Evolutionary conservation across 352 stramenopile genomes (phyloP), one percentile per base, ranked within the genome.

Genomic region (Elongisporangium senticosum): DNA sequence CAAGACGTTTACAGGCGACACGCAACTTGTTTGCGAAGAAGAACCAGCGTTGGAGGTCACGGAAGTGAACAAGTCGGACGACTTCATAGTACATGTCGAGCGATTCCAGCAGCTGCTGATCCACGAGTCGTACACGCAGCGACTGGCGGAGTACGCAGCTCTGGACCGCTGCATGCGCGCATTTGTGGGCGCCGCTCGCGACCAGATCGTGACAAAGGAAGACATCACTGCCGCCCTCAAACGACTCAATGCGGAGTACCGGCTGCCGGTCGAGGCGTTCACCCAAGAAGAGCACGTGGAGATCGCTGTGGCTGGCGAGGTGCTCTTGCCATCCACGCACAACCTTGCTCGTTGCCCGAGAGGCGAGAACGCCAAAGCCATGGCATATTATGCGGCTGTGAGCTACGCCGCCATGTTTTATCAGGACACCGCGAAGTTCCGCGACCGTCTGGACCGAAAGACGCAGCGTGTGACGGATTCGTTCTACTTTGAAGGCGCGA

Each of bases 131-230:
- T 84, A 84, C 55, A 76, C 64, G 4, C 67, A 71, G 57, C 62
- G 67, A 8, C 65, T 84, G 4, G 67, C 72, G 4, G 72, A 74
- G 23, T 84, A 81, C 56, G 74, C 72, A 0, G 71, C 69, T 15
- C 59, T 81, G 37, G 74, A 84, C 47, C 69, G 74, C 5, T 84
- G 72, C 47, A 77, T 78, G 64, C 69, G 74, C 17, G 74, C 69
- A 6, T 58, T 84, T 0, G 13, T 84, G 4, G 50, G 59, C 39
- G 69, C 63, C 5, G 15, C 63, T 1, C 57, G 62, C 0, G 72
- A 81, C 49, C 47, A 75, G 24, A 64, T 84, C 2, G 62, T 84
- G 58, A 84, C 74, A 20, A 81, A 81, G 57, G 72, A 84, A 49
- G 72, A 84, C 49, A 84, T 84, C 17, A 70, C 74, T 0, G 28